A percentile compares a stretch with the other conserved stretches of the same genome.
These are phyloP conservation scores for Blastocystis sp. DNA, from an alignment of 352 stramenopile species.

Conservation along the genomic window DNA sequence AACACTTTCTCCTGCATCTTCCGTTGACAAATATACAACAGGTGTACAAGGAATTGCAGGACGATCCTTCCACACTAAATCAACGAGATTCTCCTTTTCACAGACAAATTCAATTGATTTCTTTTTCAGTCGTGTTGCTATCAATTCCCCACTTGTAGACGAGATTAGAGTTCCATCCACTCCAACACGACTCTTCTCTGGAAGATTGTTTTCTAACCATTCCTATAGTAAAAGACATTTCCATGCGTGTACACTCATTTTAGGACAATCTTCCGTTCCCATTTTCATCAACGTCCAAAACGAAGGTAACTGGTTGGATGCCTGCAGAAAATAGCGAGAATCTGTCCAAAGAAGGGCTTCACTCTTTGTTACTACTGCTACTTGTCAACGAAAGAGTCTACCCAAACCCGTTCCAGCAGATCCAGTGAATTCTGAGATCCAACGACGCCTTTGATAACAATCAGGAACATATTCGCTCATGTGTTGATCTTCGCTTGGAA, in stretches of 20 bases:
- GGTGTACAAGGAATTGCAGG: conserved; percentile 2
- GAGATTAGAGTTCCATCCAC: conserved; percentile 73
- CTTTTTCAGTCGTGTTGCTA: neutral
- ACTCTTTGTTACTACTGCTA: conserved; percentile 73
- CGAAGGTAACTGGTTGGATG: conserved; percentile 80
- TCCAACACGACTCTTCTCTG: conserved; percentile 73
- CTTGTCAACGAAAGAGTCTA: neutral
- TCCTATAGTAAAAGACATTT: conserved; percentile 69
- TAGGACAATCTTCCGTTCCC: conserved; percentile 66
- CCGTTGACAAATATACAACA: neutral
- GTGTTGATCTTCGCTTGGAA: conserved; percentile 91
- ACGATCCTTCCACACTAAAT: conserved; percentile 45
- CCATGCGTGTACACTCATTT: neutral
- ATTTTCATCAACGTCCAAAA: conserved; percentile 90
- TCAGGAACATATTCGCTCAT: conserved; percentile 93
- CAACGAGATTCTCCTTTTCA: conserved; percentile 44
- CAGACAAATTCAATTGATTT: conserved; percentile 30
- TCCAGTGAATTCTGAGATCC: conserved; percentile 89
- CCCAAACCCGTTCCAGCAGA: conserved; percentile 84
- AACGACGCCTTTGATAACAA: conserved; percentile 86
- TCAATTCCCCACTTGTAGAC: neutral
- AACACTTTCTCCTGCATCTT: neutral
- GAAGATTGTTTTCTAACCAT: conserved; percentile 77
- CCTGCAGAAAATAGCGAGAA: conserved; percentile 93
- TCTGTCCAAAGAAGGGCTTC: conserved; percentile 93